These are phyloP conservation scores for Apiospora pterosperma DNA, from an alignment of 2,329 filamentous ascomycete genomes.

Conservation along the genomic window DNA sequence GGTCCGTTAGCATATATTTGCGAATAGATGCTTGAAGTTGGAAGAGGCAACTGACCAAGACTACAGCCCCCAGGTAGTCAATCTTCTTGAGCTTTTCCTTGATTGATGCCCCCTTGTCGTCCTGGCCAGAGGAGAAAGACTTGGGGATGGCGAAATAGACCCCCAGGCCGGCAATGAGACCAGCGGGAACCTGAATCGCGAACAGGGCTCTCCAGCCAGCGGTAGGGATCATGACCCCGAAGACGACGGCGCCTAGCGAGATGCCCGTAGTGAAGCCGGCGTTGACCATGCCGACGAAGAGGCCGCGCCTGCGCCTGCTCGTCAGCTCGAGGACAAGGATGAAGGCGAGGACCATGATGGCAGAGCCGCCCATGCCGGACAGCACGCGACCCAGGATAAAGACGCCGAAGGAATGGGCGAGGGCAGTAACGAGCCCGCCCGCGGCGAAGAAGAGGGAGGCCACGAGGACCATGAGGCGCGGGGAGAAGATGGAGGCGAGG, in stretches of 20 bases:
- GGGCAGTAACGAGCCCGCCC: conserved; percentile 63
- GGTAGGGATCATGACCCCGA: conserved; percentile 58
- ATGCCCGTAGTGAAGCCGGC: conserved; percentile 69
- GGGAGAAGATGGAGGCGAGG: conserved; percentile 70
- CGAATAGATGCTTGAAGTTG: neutral
- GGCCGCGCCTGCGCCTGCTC: conserved; percentile 61
- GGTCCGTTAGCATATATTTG: conserved; percentile 4
- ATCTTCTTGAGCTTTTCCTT: conserved; percentile 58
- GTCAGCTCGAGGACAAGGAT: conserved; percentile 76
- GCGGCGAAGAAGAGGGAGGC: conserved; percentile 55
- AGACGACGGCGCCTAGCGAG: conserved; percentile 67
- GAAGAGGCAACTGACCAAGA: conserved; percentile 49
- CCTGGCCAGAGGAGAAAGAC: conserved; percentile 24
- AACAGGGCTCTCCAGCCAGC: conserved; percentile 81
- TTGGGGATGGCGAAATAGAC: conserved; percentile 65
- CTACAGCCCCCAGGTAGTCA: conserved; percentile 70
- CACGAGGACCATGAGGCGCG: conserved; percentile 60
- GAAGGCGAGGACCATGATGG: conserved; percentile 68
- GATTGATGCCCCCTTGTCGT: conserved; percentile 38
- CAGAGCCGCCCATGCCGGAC: conserved; percentile 66
- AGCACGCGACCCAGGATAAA: conserved; percentile 70
- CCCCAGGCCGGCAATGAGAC: conserved; percentile 56
- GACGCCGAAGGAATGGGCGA: conserved; percentile 51
- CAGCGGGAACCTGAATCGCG: conserved; percentile 65
- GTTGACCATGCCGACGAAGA: conserved; percentile 74